These are phyloP conservation scores for Remersonia thermophila DNA, from an alignment of 2,329 filamentous ascomycete genomes.

Conservation along the genomic window DNA sequence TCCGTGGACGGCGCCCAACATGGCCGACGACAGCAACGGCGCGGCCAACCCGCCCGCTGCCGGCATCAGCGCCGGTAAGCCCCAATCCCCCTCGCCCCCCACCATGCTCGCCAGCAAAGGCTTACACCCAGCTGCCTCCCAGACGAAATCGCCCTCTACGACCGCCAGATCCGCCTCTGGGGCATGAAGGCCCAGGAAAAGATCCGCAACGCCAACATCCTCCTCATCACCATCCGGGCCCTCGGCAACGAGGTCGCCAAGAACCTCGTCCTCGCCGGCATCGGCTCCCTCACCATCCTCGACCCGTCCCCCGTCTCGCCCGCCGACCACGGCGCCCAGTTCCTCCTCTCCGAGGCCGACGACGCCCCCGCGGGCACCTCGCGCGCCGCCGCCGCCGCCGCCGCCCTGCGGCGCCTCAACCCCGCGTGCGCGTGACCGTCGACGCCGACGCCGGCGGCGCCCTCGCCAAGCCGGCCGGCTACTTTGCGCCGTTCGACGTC, in stretches of 20 bases:
- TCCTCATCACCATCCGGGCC: constrained; percentile 77
- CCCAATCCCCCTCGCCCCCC: too few species aligned
- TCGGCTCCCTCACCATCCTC: constrained; percentile 78
- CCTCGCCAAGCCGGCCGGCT: constrained; percentile 55
- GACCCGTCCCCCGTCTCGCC: constrained; percentile 66
- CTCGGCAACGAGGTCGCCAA: constrained; percentile 93
- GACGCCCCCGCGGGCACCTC: constrained; percentile 65
- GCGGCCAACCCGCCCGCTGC: constrained; percentile 9
- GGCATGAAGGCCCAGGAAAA: constrained; percentile 89
- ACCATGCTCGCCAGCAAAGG: too few species aligned
- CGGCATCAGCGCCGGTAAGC: constrained; percentile 22
- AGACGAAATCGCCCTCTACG: constrained; percentile 96
- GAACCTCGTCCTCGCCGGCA: constrained; percentile 88
- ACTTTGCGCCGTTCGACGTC: constrained; percentile 69
- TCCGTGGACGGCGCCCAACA: too few species aligned
- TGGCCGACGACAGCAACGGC: constrained; percentile 9
- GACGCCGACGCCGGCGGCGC: constrained; percentile 61
- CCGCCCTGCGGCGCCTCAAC: constrained; percentile 75
- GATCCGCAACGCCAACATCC: constrained; percentile 78
- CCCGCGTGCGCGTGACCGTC: constrained; percentile 64
- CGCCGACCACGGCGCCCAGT: constrained; percentile 68
- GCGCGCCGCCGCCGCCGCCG: constrained; percentile 68
- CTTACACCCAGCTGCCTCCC: too few species aligned
- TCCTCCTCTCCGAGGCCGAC: constrained; percentile 55
- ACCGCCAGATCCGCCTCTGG: constrained; percentile 95